phyloP scores from a whole-genome alignment of 139 green algal genomes.

The Pseudopediastrum boryanum region DNA sequence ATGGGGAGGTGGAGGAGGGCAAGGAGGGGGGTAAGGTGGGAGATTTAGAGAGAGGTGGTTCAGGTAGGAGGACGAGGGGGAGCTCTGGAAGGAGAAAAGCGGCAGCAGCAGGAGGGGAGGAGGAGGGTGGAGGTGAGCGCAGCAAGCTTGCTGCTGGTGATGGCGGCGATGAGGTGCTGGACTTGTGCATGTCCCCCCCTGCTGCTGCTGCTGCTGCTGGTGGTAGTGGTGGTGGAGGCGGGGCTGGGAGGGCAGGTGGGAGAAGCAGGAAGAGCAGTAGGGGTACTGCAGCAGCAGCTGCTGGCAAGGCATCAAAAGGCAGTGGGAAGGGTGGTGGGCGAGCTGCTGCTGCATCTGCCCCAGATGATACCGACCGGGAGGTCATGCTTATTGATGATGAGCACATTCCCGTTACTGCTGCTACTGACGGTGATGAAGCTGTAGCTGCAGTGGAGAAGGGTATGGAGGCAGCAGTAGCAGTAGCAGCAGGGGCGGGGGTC shows the following conservation, averaged over 20 bases:
- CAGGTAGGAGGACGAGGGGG: background rate
- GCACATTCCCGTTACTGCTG: background rate
- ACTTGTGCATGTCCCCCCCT: conserved; percentile 14
- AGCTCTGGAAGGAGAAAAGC: background rate
- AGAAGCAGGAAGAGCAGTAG: background rate
- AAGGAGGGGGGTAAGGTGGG: too few relatives aligned
- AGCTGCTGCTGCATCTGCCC: conserved; percentile 5
- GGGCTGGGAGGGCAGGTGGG: background rate
- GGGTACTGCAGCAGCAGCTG: conserved; percentile 7
- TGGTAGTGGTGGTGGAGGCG: background rate
- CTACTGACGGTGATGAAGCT: background rate
- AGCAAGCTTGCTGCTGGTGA: background rate
- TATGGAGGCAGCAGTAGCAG: background rate
- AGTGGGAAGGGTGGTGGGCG: too few relatives aligned
- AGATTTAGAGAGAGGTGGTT: too few relatives aligned
- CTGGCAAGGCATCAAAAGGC: too few relatives aligned
- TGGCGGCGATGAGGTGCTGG: background rate
- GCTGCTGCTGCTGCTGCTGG: background rate
- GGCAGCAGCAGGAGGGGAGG: background rate
- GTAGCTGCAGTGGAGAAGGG: background rate
- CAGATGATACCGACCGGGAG: background rate
- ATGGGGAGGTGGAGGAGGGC: too few relatives aligned
- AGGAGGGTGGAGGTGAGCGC: background rate
- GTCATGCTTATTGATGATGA: background rate
- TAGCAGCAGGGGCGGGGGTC: background rate